Conservation (phyloP, 177 flowering plant genomes). For the Vitis hybrid region DNA sequence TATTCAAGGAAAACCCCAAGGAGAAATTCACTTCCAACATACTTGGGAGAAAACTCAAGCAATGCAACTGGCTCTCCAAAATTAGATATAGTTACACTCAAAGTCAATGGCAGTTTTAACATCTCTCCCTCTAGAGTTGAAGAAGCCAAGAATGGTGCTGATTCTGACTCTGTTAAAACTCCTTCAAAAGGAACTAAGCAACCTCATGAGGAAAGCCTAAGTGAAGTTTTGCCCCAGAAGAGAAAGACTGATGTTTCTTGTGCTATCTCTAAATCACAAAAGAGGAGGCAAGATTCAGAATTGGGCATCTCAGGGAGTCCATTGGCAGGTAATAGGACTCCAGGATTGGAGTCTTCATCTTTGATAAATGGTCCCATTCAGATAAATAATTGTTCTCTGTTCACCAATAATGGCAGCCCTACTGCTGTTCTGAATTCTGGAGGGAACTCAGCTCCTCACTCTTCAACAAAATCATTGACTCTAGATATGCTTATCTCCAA, state of each 20-base stretch:
- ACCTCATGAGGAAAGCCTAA: constrained; percentile 18
- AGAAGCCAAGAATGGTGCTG: constrained; percentile 15
- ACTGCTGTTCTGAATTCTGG: constrained; percentile 7
- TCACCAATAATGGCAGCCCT: constrained; percentile 3
- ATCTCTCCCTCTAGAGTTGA: constrained; percentile 15
- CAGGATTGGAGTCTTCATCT: constrained; percentile 13
- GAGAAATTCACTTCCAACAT: constrained; percentile 29
- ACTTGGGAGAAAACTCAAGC: constrained; percentile 20
- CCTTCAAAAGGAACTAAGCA: constrained; percentile 13
- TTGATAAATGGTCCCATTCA: constrained; percentile 10
- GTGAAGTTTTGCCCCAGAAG: constrained; percentile 33
- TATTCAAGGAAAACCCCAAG: constrained; percentile 39
- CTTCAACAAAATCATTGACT: constrained; percentile 17
- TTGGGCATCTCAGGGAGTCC: constrained; percentile 13
- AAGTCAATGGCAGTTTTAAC: constrained; percentile 10
- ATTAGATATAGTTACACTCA: constrained; percentile 9
- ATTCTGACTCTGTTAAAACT: constrained; percentile 15
- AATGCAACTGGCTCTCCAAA: constrained; percentile 21
- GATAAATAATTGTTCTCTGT: neutral
- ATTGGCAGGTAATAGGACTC: constrained; percentile 10
- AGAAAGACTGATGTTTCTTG: constrained; percentile 27
- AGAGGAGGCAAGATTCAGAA: constrained; percentile 19
- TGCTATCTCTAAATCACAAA: constrained; percentile 29
- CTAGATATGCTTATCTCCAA: constrained; percentile 12
- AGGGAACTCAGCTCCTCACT: constrained; percentile 7